Percentiles rank a stretch among this genome's conserved stretches.
These are phyloP conservation scores for Wickerhamiella domercqiae DNA, from an alignment of 805 yeast genomes.

Conservation along the genomic window DNA sequence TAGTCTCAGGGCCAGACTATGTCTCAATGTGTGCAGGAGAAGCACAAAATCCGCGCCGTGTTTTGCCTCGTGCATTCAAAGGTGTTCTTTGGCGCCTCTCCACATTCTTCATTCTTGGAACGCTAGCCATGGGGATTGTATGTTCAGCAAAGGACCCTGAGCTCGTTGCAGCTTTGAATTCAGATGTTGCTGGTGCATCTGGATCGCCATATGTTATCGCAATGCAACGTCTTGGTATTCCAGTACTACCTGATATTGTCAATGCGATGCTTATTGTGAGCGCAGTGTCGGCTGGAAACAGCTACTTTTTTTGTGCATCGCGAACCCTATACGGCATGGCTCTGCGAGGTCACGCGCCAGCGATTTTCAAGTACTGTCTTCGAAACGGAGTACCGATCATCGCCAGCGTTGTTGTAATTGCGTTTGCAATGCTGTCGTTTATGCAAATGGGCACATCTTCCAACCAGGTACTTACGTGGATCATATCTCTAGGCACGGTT, in stretches of 20 bases:
- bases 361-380: conserved; percentile 44
- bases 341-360: conserved; percentile 58
- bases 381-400: conserved; percentile 55
- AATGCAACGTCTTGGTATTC: conserved; percentile 47
- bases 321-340: conserved; percentile 57
- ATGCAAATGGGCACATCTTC: conserved; percentile 47
- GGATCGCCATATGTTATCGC: conserved; percentile 76
- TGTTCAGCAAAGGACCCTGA: conserved; percentile 54
- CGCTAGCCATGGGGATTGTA: conserved; percentile 63
- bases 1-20: conserved; percentile 79
- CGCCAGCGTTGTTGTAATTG: conserved; percentile 32
- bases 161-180: conserved; percentile 40
- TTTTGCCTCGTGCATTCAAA: conserved; percentile 63
- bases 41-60: conserved; percentile 51
- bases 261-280: conserved; percentile 63
- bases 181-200: conserved; percentile 59
- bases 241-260: conserved; percentile 57
- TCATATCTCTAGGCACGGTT: conserved; percentile 54
- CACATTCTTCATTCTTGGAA: conserved; percentile 55
- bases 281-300: conserved; percentile 73
- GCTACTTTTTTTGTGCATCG: conserved; percentile 60
- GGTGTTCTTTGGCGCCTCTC: conserved; percentile 57
- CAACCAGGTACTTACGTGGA: conserved; percentile 53
- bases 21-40: conserved; percentile 79
- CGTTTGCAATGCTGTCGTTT: conserved; percentile 53